phyloP scores from a whole-genome alignment of 352 stramenopile species.

The Globisporangium cystogenes region DNA sequence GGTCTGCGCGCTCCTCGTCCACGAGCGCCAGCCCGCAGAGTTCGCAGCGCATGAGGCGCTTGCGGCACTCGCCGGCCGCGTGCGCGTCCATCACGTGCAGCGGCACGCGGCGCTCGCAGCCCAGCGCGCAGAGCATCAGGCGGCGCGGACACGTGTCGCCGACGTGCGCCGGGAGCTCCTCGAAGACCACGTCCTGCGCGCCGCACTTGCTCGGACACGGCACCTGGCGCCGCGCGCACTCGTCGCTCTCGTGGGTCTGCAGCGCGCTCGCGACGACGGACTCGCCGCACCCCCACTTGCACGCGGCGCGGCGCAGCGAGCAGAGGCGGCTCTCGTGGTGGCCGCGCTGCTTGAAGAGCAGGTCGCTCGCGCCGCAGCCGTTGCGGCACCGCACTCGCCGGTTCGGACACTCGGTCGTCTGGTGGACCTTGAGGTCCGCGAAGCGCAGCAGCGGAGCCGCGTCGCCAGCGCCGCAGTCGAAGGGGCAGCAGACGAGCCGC shows the following conservation, averaged over 20 bases:
- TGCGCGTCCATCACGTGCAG: slow-evolving; percentile 38
- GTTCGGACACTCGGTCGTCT: slow-evolving; percentile 32
- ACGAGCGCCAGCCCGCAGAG: slow-evolving; percentile 27
- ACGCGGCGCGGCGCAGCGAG: slow-evolving; percentile 41
- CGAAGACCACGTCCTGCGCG: slow-evolving; percentile 18
- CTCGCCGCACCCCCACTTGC: slow-evolving; percentile 56
- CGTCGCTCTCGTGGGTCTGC: slow-evolving; percentile 37
- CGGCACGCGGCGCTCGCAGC: slow-evolving; percentile 48
- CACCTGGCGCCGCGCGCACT: slow-evolving; percentile 45
- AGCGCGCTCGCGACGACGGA: slow-evolving; percentile 34
- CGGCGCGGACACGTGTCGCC: slow-evolving; percentile 23
- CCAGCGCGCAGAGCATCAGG: slow-evolving; percentile 29
- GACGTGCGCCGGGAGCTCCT: slow-evolving; percentile 37
- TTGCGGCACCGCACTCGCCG: slow-evolving; percentile 67
- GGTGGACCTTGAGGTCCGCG: slow-evolving; percentile 41
- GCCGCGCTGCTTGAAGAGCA: slow-evolving; percentile 35
- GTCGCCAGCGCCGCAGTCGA: slow-evolving; percentile 20
- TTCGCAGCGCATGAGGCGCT: slow-evolving; percentile 29
- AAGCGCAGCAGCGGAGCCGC: slow-evolving; percentile 16
- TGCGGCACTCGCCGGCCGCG: slow-evolving; percentile 28
- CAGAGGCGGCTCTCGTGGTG: slow-evolving; percentile 42
- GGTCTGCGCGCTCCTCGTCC: slow-evolving; percentile 26
- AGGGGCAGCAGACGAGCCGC: slow-evolving; percentile 47
- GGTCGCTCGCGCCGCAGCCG: slow-evolving; percentile 35
- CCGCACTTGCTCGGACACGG: slow-evolving; percentile 55